Evolutionary conservation across 2,329 filamentous ascomycete species (phyloP), one percentile per base, ranked within the genome.

Genomic region (Neofusicoccum umdonicola): DNA sequence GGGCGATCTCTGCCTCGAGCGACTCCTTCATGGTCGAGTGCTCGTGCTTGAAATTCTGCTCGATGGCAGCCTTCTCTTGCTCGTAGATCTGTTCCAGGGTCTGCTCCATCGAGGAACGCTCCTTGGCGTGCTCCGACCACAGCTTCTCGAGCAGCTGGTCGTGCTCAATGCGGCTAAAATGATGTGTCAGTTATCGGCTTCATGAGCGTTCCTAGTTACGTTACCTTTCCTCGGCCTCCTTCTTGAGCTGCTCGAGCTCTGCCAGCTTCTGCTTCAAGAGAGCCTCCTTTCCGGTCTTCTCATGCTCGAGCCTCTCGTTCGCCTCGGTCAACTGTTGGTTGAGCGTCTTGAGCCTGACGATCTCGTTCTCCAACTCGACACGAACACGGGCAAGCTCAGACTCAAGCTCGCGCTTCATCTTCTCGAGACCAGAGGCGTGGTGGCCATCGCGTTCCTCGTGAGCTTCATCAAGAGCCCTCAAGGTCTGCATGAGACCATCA

Each of bases 401-500:
- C 52, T 64, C 62, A 4, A 57, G 52, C 42, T 64, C 62, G 12
- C 52, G 62, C 52, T 57, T 64, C 62, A 64, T 57, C 42, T 58
- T 57, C 44, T 50, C 62, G 2, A 58, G 52, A 17, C 52, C 52
- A 12, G 52, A 57, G 17, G 52, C 62, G 51, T 64, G 52, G 62
- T 64, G 62, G 35, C 62, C 62, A 15, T 64, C 62, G 22, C 62
- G 51, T 27, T 64, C 62, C 13, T 64, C 62, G 34, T 64, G 62
- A 34, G 62, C 44, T 37, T 64, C 50, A 13, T 64, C 52, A 15
- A 64, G 62, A 39, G 52, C 52, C 37, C 52, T 48, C 13, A 64
- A 34, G 4, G 62, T 64, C n/a, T 57, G 51, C 62, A 64, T 64
- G 41, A 64, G 62, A n/a, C 62, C 62, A n/a, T 64, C 62, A 22